Evolutionary conservation across 2,329 filamentous ascomycete genomes (phyloP).

Genomic region (Apiospora arundinis): DNA sequence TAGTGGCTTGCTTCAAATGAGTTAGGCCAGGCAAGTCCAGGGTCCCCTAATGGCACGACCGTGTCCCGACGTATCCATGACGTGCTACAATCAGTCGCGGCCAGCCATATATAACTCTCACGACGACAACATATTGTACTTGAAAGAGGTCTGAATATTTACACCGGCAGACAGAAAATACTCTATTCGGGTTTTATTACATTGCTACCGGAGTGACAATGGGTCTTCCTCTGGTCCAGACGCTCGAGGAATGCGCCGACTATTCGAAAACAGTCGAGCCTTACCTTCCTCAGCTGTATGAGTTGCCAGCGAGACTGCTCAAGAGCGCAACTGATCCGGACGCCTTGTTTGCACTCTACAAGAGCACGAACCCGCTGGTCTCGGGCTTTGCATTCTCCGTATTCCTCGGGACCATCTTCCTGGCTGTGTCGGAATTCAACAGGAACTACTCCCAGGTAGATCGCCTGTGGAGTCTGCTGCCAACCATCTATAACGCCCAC

Average conservation of each 20-base stretch:
- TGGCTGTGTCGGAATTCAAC: constrained; percentile 83
- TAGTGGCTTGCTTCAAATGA: background rate
- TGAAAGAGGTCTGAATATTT: background rate
- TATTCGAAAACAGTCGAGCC: constrained; percentile 77
- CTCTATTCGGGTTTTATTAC: background rate
- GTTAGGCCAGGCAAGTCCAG: background rate
- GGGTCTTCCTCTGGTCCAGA: constrained; percentile 75
- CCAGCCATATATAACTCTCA: background rate
- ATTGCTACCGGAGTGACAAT: constrained; percentile 49
- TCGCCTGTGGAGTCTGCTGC: constrained; percentile 88
- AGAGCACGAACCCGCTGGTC: constrained; percentile 85
- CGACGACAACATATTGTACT: background rate
- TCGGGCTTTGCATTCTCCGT: constrained; percentile 76
- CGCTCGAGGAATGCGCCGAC: constrained; percentile 77
- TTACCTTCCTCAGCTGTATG: constrained; percentile 72
- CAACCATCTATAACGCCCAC: constrained; percentile 85
- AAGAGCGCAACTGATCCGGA: constrained; percentile 65
- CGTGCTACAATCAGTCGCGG: background rate
- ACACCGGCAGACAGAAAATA: background rate
- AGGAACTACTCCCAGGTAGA: constrained; percentile 98
- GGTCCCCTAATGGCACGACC: background rate
- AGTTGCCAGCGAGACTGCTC: constrained; percentile 70
- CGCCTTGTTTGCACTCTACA: constrained; percentile 74
- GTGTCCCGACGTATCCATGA: constrained; percentile 2
- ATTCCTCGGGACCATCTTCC: constrained; percentile 72